These are phyloP conservation scores for Cladosporium sp. DNA, from an alignment of 2,329 filamentous ascomycete species.

Conservation along the genomic window DNA sequence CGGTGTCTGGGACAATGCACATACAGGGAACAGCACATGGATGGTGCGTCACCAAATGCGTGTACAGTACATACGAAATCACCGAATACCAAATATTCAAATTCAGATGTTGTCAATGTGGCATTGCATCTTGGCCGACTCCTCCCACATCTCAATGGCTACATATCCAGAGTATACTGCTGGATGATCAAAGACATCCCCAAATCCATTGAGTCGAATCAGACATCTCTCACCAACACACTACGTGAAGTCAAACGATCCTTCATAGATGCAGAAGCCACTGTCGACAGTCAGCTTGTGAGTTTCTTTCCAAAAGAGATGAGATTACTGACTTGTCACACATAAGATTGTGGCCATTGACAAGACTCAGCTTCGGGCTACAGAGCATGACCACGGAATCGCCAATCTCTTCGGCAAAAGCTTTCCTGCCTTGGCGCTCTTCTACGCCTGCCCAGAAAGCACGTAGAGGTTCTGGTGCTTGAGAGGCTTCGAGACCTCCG, in stretches of 20 bases:
- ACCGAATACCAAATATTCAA: neutral
- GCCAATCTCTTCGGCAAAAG: slow-evolving; percentile 29
- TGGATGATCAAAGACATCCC: neutral
- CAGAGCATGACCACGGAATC: slow-evolving; percentile 32
- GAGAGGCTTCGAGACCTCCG: neutral
- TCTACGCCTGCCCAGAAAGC: slow-evolving; percentile 22
- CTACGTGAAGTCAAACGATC: neutral
- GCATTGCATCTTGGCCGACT: neutral
- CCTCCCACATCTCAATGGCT: neutral
- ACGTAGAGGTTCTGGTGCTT: neutral
- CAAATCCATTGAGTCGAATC: neutral
- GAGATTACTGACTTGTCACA: slow-evolving; percentile 21
- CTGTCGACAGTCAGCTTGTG: neutral
- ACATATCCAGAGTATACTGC: neutral
- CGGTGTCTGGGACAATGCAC: neutral
- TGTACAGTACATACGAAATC: too few relatives aligned
- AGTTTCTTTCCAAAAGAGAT: neutral
- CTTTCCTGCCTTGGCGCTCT: slow-evolving; percentile 27
- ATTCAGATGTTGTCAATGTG: neutral
- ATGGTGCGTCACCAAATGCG: neutral
- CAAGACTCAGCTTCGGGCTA: slow-evolving; percentile 30
- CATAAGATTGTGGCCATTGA: slow-evolving; percentile 30
- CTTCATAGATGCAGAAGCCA: neutral
- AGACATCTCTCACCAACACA: neutral
- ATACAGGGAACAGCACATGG: neutral